phyloP scores from a whole-genome alignment of 2,329 filamentous ascomycete species.

The Cytospora piceicola region DNA sequence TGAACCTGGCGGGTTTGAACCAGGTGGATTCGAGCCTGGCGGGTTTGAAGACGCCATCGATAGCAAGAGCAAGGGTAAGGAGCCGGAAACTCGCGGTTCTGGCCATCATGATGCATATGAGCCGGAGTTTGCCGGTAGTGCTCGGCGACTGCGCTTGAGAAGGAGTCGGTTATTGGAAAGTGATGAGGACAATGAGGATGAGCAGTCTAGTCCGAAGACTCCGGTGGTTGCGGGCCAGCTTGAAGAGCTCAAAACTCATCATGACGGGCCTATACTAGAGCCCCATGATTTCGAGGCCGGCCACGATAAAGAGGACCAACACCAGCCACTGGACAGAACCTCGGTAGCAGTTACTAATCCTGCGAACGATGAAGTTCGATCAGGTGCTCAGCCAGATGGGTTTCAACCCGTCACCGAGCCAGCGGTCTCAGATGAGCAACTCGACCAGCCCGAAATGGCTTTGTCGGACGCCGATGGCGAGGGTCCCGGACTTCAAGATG shows the following conservation, averaged over 20 bases:
- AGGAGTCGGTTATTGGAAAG: constrained; percentile 13
- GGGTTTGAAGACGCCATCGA: background rate
- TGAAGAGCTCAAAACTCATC: background rate
- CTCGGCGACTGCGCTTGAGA: constrained; percentile 1
- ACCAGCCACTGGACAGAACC: background rate
- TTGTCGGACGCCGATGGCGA: background rate
- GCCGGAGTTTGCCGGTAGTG: too few relatives aligned
- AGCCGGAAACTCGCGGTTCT: background rate
- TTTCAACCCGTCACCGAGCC: background rate
- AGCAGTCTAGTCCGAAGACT: background rate
- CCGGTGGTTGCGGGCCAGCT: background rate
- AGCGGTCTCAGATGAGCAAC: background rate
- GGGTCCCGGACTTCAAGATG: background rate
- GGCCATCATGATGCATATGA: background rate
- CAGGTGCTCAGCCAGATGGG: background rate
- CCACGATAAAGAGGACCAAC: constrained; percentile 7
- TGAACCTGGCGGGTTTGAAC: constrained; percentile 7
- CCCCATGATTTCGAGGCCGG: constrained; percentile 28
- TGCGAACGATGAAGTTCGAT: too few relatives aligned
- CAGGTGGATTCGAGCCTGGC: constrained; percentile 2
- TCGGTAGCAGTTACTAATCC: background rate
- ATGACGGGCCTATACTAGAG: constrained; percentile 7
- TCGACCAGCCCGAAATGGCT: background rate
- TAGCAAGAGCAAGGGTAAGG: constrained; percentile 14
- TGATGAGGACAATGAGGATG: constrained; percentile 10